phyloP scores from a whole-genome alignment of 1,139 yeast genomes.

The Petasospora rhodanensis region DNA sequence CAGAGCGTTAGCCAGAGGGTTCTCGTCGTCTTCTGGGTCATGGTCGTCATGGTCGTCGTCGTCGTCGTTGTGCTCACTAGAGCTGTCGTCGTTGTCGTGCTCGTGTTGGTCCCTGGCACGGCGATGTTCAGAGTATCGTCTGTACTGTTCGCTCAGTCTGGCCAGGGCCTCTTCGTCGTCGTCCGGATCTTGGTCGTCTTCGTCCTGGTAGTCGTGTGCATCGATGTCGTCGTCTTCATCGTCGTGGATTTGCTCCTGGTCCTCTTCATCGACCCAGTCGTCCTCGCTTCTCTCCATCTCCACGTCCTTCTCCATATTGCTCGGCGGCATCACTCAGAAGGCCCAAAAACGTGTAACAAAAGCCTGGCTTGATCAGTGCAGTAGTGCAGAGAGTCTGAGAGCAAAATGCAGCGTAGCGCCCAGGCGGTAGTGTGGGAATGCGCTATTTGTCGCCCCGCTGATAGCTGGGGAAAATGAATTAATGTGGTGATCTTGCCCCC shows the following conservation, averaged over 20 bases:
- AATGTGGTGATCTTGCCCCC: too few relatives aligned
- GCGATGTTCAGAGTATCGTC: conserved; percentile 9
- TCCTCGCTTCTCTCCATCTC: conserved; percentile 22
- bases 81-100: conserved; percentile 25
- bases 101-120: conserved; percentile 17
- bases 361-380: too few relatives aligned
- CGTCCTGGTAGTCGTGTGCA: conserved; percentile 22
- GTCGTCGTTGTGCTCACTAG: too few relatives aligned
- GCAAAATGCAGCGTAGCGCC: too few relatives aligned
- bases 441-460: too few relatives aligned
- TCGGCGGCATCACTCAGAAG: not conserved
- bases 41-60: conserved; percentile 20
- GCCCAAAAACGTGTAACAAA: too few relatives aligned
- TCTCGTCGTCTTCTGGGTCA: conserved; percentile 7
- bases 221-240: conserved; percentile 24
- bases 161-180: conserved; percentile 23
- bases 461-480: too few relatives aligned
- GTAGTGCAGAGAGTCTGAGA: too few relatives aligned
- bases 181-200: conserved; percentile 24
- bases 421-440: too few relatives aligned
- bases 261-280: conserved; percentile 16
- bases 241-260: conserved; percentile 23
- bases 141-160: conserved; percentile 10
- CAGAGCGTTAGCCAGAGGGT: conserved; percentile 17
- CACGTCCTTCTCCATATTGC: not conserved